Base-by-base conservation (phyloP, 106 monocot species). In the Acorus calamus region DNA sequence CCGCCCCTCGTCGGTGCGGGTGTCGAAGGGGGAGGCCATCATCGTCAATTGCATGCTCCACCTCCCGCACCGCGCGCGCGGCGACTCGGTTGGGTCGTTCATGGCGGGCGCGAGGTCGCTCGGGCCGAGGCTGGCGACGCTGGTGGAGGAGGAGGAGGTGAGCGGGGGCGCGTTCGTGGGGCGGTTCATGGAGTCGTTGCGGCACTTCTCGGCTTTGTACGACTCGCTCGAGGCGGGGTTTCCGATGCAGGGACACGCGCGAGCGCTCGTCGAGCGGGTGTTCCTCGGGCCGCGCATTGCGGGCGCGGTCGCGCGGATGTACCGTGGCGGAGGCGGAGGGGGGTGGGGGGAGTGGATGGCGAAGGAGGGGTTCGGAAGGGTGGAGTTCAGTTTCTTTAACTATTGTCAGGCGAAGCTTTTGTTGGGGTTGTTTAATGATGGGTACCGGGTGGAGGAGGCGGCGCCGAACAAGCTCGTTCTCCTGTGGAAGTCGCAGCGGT, bases 11-110 rank as follows among this genome's bases (percentile, higher is more conserved):
- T 68, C 62, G 0, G 65, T 81, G 11, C 71, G 72, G 57, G 12
- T 62, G 8, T 71, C 75, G 42, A 81, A 81, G 59, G 84, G 84
- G 11, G 84, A 84, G 47, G 64, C 62, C 0, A 7, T 84, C 6
- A 60, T 80, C 3, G 62, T 61, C 6, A 84, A 84, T 65, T 84
- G 84, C 74, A 71, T 70, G 9, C 77, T 84, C 14, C 73, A 80
- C 60, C 80, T 77, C 50, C 76, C 79, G 11, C 66, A 76, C 56
- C 8, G 52, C 46, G 52, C 61, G 4, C 62, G 47, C 14, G 67
- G 74, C 3, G 49, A 11, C 6, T 75, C 85, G 8, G 71, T 81
- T 2, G 67, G 57, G 0, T 80, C 85, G 2, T 85, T 85, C 65
- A 57, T 80, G 46, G 14, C 61, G 7, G 71, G 71, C 4, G 72